Percentiles rank a stretch among this genome's conserved stretches.
phyloP scores from a whole-genome alignment of 2,329 filamentous ascomycete species.

The Arthroderma uncinatum region DNA sequence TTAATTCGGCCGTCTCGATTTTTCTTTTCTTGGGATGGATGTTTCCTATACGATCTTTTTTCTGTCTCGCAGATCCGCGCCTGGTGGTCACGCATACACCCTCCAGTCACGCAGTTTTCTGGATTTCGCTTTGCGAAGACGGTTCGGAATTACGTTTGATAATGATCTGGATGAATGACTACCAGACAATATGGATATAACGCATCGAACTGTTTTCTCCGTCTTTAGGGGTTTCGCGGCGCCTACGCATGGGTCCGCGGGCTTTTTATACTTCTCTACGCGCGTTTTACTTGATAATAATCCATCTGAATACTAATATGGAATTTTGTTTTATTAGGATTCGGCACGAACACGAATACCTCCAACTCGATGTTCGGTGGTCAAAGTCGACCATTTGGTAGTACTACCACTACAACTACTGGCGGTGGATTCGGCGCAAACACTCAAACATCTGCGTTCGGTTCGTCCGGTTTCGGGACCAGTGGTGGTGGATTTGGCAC shows the following conservation, averaged over 20 bases:
- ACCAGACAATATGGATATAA: neutral
- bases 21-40: neutral
- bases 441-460: constrained; percentile 11
- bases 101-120: neutral
- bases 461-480: constrained; percentile 11
- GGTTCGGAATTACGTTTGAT: neutral
- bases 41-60: neutral
- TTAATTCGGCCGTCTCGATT: neutral
- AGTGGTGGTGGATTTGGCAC: constrained; percentile 11
- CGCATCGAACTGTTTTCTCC: neutral
- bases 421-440: constrained; percentile 13
- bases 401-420: constrained; percentile 13
- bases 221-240: neutral
- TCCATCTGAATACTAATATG: neutral
- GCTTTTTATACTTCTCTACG: neutral
- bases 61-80: neutral
- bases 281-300: neutral
- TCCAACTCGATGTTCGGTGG: constrained; percentile 17
- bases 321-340: constrained; percentile 13
- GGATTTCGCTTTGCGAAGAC: neutral
- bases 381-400: constrained; percentile 19
- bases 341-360: constrained; percentile 16
- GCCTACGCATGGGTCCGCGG: neutral
- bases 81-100: neutral
- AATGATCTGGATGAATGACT: neutral